These are phyloP conservation scores for Lentinula lateritia DNA, from an alignment of 768 basidiomycete genomes.

Conservation along the genomic window DNA sequence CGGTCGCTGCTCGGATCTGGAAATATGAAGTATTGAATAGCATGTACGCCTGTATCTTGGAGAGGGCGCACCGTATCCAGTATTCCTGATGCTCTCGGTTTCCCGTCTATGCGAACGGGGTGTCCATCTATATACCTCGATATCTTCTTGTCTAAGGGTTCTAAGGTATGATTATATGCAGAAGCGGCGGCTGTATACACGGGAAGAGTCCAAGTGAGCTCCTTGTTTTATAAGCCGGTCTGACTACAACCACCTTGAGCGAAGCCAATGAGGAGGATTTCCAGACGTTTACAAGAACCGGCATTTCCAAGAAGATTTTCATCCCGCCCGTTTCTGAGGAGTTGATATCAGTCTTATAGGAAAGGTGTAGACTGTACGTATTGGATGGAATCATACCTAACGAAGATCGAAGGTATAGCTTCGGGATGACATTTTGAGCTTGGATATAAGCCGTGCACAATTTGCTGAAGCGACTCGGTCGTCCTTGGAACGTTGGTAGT, in stretches of 20 bases:
- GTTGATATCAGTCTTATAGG: not conserved
- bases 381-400: conserved; percentile 38
- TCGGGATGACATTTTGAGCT: conserved; percentile 36
- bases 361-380: not conserved
- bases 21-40: not conserved
- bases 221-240: not conserved
- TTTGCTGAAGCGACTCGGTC: conserved; percentile 67
- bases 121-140: conserved; percentile 65
- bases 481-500: conserved; percentile 78
- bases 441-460: conserved; percentile 72
- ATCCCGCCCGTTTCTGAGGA: conserved; percentile 55
- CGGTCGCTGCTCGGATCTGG: conserved; percentile 61
- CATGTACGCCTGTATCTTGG: not conserved
- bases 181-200: conserved; percentile 50
- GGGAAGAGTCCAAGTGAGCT: not conserved
- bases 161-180: conserved; percentile 56
- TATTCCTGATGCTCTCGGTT: conserved; percentile 69
- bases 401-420: conserved; percentile 44
- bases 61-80: conserved; percentile 56
- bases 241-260: conserved; percentile 45
- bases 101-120: conserved; percentile 69
- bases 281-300: conserved; percentile 60
- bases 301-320: conserved; percentile 71
- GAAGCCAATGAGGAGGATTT: conserved; percentile 56
- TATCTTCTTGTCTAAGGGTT: conserved; percentile 57